These are phyloP conservation scores for Plasmodium chabaudi DNA, from an alignment of 169 alveolate species.

Conservation along the genomic window DNA sequence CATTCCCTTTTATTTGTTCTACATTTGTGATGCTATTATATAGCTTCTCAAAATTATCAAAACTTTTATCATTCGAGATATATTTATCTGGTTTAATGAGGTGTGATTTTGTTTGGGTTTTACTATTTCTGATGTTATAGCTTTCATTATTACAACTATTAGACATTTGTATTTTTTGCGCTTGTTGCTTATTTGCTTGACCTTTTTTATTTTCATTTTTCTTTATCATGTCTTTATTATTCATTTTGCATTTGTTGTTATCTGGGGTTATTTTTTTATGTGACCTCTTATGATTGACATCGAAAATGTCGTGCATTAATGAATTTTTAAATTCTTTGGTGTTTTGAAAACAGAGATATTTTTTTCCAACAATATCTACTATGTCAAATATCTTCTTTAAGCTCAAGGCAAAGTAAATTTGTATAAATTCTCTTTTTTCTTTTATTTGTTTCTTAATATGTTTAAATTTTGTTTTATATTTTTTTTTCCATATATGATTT, in stretches of 20 bases:
- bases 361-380: slow-evolving; percentile 39
- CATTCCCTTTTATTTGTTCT: no score
- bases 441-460: slow-evolving; percentile 8
- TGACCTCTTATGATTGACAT: background rate
- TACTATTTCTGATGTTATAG: background rate
- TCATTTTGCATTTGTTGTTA: background rate
- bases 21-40: no score
- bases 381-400: slow-evolving; percentile 19
- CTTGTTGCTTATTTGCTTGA: background rate
- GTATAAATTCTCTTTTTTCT: slow-evolving; percentile 28
- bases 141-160: background rate
- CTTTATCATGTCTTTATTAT: background rate
- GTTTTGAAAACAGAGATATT: slow-evolving; percentile 26
- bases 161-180: background rate
- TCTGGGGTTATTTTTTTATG: background rate
- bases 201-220: background rate
- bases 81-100: no score
- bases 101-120: no score
- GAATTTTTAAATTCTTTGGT: slow-evolving; percentile 6
- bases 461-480: slow-evolving; percentile 17
- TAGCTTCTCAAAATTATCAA: no score
- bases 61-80: no score
- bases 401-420: slow-evolving; percentile 14
- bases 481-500: slow-evolving; percentile 48
- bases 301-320: background rate